phyloP scores from a whole-genome alignment of 208 protist genomes.

The Leishmania arabica region DNA sequence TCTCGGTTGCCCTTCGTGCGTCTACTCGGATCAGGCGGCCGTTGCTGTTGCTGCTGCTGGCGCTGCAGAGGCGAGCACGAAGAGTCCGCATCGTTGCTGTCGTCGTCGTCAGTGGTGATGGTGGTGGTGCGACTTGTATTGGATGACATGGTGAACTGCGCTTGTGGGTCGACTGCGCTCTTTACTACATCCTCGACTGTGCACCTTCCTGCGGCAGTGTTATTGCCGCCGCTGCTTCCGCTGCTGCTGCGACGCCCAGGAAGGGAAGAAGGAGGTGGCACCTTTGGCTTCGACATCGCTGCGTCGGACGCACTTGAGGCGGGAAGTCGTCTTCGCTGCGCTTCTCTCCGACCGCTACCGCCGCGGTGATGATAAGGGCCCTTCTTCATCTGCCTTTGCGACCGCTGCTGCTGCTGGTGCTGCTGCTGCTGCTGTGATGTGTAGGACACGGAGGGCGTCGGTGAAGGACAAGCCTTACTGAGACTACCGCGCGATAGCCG shows the following conservation, averaged over 20 bases:
- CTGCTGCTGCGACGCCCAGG: not conserved
- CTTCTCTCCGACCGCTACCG: not conserved
- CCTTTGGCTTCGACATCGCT: not conserved
- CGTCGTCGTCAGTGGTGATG: no score
- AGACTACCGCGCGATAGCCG: not conserved
- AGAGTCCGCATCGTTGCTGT: not conserved
- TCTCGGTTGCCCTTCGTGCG: not conserved
- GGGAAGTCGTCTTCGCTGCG: not conserved
- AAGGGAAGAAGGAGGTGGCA: not conserved
- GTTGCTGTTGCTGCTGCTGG: not conserved
- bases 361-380: not conserved
- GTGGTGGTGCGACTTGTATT: not conserved
- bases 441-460: not conserved
- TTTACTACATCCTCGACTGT: not conserved
- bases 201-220: not conserved
- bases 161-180: not conserved
- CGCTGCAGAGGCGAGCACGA: not conserved
- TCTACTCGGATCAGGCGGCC: not conserved
- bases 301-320: not conserved
- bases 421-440: not conserved
- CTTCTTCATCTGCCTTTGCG: not conserved
- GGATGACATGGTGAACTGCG: not conserved
- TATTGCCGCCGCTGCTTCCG: not conserved
- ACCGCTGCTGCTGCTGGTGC: not conserved
- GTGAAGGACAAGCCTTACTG: not conserved